A percentile compares a stretch with the other conserved stretches of the same genome.
phyloP scores from a whole-genome alignment of 495 filamentous ascomycete genomes.

The Trichodelitschia bisporula region DNA sequence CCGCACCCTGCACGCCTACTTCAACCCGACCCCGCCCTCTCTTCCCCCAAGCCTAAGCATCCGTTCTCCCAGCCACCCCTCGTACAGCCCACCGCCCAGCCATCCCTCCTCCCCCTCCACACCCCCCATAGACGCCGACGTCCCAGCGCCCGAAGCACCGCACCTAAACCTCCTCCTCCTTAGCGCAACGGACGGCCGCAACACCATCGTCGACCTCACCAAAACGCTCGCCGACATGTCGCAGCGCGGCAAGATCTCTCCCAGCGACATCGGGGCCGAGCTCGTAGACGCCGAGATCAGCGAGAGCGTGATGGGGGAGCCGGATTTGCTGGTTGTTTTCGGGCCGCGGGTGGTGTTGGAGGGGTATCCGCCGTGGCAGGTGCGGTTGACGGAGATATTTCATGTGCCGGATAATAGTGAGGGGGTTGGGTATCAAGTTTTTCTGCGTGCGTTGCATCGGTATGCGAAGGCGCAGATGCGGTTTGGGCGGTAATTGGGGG shows the following conservation, averaged over 20 bases:
- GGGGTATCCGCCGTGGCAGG: conserved; percentile 92
- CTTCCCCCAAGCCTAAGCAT: conserved; percentile 35
- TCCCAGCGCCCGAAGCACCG: conserved; percentile 5
- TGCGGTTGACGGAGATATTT: conserved; percentile 85
- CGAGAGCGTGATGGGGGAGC: conserved; percentile 51
- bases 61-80: conserved; percentile 46
- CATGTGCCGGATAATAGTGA: conserved; percentile 26
- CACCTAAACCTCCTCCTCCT: conserved; percentile 66
- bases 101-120: conserved; percentile 7
- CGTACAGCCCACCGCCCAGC: conserved; percentile 20
- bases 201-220: conserved; percentile 84
- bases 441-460: conserved; percentile 57
- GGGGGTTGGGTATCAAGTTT: conserved; percentile 81
- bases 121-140: neutral
- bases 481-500: conserved; percentile 50
- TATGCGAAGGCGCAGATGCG: conserved; percentile 76
- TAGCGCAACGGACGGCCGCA: conserved; percentile 66
- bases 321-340: conserved; percentile 75
- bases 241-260: conserved; percentile 57
- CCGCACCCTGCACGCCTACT: conserved; percentile 59
- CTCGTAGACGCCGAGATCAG: conserved; percentile 76
- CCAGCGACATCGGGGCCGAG: conserved; percentile 57
- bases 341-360: conserved; percentile 54
- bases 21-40: conserved; percentile 56
- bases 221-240: conserved; percentile 88